Evolutionary conservation across 495 filamentous ascomycete genomes (phyloP).

Genomic region (Extremus antarcticus): DNA sequence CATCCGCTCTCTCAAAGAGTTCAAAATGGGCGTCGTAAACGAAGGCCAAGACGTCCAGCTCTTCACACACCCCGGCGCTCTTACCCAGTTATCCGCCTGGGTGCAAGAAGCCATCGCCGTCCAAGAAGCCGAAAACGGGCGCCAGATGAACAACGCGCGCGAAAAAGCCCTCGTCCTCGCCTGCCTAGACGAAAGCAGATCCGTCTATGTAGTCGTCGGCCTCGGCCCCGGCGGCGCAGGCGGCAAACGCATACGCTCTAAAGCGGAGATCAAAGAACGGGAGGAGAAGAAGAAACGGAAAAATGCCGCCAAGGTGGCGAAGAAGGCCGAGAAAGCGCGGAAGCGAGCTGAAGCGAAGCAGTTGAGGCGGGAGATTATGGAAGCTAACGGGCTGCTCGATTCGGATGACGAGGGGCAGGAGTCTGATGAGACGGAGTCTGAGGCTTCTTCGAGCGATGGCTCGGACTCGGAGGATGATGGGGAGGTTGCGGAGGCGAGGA

Average conservation of each 20-base stretch:
- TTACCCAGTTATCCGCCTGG: conserved; percentile 90
- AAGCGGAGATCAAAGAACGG: conserved; percentile 47
- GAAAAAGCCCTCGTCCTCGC: conserved; percentile 76
- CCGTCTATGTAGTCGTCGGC: conserved; percentile 83
- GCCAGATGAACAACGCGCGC: conserved; percentile 22
- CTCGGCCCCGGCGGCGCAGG: conserved; percentile 63
- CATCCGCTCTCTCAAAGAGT: conserved; percentile 80
- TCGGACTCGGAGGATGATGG: conserved; percentile 38
- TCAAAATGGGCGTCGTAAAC: conserved; percentile 91
- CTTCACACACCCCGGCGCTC: conserved; percentile 81
- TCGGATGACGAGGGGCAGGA: conserved; percentile 45
- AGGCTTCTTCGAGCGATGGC: conserved; percentile 30
- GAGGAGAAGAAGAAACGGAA: conserved; percentile 49
- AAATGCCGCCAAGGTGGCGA: conserved; percentile 36
- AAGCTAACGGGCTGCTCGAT: conserved; percentile 24
- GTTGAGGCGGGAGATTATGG: conserved; percentile 20
- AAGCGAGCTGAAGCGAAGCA: conserved; percentile 25
- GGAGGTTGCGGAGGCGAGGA: conserved; percentile 46
- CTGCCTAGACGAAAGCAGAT: conserved; percentile 74
- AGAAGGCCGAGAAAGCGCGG: conserved; percentile 49
- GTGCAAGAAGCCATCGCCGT: conserved; percentile 85
- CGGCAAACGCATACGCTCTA: conserved; percentile 47
- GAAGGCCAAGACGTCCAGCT: conserved; percentile 81
- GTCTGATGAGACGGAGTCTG: conserved; percentile 36
- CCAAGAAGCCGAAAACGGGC: conserved; percentile 69